A percentile compares a stretch with the other conserved stretches of the same genome.
Evolutionary conservation across 768 basidiomycete genomes (phyloP).

Genomic region (Lentinula sp.): DNA sequence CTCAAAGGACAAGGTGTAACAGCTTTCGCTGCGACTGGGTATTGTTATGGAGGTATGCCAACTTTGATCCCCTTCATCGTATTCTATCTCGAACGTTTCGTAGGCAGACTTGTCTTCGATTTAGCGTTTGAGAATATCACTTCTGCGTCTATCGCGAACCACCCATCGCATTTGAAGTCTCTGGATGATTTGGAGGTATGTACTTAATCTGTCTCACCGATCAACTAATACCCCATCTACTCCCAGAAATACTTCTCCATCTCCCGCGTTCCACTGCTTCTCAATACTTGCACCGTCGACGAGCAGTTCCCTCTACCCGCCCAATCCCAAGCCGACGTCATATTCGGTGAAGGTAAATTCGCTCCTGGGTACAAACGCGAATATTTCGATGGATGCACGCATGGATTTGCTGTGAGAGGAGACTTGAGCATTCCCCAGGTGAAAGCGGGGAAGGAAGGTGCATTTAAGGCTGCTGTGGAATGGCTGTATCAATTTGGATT

Average conservation of each 20-base stretch:
- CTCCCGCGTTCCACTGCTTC: conserved; percentile 53
- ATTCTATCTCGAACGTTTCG: neutral
- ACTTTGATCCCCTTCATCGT: neutral
- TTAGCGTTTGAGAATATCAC: conserved; percentile 51
- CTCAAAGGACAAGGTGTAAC: conserved; percentile 57
- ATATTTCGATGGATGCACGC: conserved; percentile 24
- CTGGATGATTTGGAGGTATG: conserved; percentile 58
- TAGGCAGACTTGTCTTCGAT: conserved; percentile 55
- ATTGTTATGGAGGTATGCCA: conserved; percentile 59
- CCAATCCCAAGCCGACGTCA: conserved; percentile 29
- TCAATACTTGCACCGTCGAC: conserved; percentile 60
- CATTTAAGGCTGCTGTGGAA: conserved; percentile 45
- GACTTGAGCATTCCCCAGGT: conserved; percentile 33
- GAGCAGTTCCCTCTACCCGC: conserved; percentile 17
- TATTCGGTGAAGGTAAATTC: conserved; percentile 30
- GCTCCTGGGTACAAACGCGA: conserved; percentile 28
- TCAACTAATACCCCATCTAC: neutral
- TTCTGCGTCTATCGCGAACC: conserved; percentile 42
- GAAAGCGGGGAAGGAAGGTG: conserved; percentile 50
- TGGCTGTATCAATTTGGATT: conserved; percentile 24
- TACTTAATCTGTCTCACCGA: neutral
- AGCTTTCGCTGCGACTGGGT: conserved; percentile 54
- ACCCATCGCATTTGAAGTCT: conserved; percentile 54
- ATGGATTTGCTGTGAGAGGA: conserved; percentile 39
- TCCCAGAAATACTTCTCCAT: conserved; percentile 38